phyloP scores from a whole-genome alignment of 2,329 filamentous ascomycete species.

The Akanthomyces dipterigenus region DNA sequence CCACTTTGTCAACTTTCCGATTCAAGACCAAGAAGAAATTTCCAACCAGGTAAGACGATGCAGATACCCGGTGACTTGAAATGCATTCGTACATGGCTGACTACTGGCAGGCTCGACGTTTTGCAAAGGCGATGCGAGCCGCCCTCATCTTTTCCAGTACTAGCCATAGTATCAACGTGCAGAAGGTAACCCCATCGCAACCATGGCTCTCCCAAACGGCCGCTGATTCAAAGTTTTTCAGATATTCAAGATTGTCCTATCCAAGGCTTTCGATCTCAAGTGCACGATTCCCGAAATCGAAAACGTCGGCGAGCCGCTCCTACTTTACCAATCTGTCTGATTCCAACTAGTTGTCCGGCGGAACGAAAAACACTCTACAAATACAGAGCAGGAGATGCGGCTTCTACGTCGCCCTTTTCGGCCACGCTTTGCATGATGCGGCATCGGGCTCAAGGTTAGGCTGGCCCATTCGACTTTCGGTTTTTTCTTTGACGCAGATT shows the following conservation, averaged over 20 bases:
- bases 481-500: background rate
- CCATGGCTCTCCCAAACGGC: background rate
- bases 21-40: constrained; percentile 97
- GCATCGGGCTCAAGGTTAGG: background rate
- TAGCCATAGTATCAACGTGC: constrained; percentile 98
- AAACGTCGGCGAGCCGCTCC: constrained; percentile 89
- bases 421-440: background rate
- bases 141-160: constrained; percentile 98
- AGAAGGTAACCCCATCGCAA: constrained; percentile 61
- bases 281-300: constrained; percentile 99
- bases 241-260: constrained; percentile 99
- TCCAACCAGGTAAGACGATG: constrained; percentile 68
- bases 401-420: background rate
- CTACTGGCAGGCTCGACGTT: constrained; percentile 70
- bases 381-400: background rate
- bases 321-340: constrained; percentile 70
- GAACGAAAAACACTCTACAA: background rate
- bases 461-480: background rate
- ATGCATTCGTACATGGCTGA: constrained; percentile 8
- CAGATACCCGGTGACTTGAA: background rate
- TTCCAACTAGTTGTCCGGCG: background rate
- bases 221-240: constrained; percentile 29
- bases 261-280: constrained; percentile 96
- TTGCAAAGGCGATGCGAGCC: constrained; percentile 97
- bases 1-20: constrained; percentile 97